Evolutionary conservation across 169 alveolate genomes (phyloP), one percentile per base, ranked within the genome.

Genomic region (Plasmodium vinckei): DNA sequence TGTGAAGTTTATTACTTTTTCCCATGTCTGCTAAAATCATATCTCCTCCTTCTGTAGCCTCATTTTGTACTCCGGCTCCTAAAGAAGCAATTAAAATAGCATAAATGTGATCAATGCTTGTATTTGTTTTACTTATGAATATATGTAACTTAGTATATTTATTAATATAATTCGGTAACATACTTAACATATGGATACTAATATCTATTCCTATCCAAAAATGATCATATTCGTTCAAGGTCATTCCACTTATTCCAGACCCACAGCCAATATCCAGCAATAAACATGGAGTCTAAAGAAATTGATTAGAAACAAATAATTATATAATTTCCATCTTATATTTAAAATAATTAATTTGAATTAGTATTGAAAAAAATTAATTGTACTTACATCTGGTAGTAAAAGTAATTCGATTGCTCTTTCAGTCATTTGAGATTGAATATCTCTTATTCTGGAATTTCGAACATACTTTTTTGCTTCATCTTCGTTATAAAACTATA

Each of bases 191-290:
- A 72, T 97, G 94, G 47, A 92, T 87, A 88, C 99, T 95, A 54
- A 98, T 97, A 94, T 98, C 99, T 56, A 97, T 89, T 17, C 99
- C 99, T 33, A 98, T 95, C 99, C 99, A 98, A 68, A 94, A 93
- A 72, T 97, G 97, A 70, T 95, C 97, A 65, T 94, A 89, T 33
- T 97, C 98, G 25, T 96, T 93, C 61, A 98, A 87, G 19, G 96
- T 98, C 63, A 94, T 88, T 6, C 99, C 99, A 86, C 98, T 95
- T 46, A 98, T 88, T 5, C 99, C 99, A 67, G 98, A 95, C n/a
- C 99, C 99, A 82, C 99, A 98, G n/a, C 99, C 99, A 51, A 98
- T 96, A 94, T 98, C 99, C 25, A 98, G 93, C 3, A 98, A 92
- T 67, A 97, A 91, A 72, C 97, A 93, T 15, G 95, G 93, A 54